Base-by-base conservation (phyloP, 306 rosid genomes). In the Medicago lupulina region DNA sequence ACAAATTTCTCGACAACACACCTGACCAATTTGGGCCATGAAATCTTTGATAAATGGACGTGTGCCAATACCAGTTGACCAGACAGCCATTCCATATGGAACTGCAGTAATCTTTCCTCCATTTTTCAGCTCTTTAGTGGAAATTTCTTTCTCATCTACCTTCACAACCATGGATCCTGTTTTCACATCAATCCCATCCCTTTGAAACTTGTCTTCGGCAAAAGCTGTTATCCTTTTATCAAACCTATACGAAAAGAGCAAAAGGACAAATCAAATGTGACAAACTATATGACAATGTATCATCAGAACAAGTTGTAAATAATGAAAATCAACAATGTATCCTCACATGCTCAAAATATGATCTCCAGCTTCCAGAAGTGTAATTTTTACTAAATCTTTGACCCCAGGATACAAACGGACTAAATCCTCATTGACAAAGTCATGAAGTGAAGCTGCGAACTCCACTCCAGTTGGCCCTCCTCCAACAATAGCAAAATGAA, bases 381-480 rank as follows among this genome's bases (percentile, higher is more conserved):
- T 96, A 54, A 96, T 96, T 70, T 88, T 90, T 13, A 92, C 96
- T 9, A 89, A 64, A 16, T 87, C 91, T 82, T 89, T 89, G 3
- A 86, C 87, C 57, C 83, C 86, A 11, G 99, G 99, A 83, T 92
- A 96, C 59, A 96, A 76, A 58, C 78, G 82, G 79, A 83, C 81
- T 81, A 96, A 83, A 85, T 96, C 99, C 61, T 86, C 98, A 21
- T 86, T 92, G 73, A 92, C 93, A 81, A 81, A 96, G 81, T 96
- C 99, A 80, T 96, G 96, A 84, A 96, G 99, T 72, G 85, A 87
- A 36, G 99, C 99, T 64, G 99, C 97, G 79, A 96, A 96, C 85
- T 96, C 99, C 70, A 96, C 99, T 36, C 99, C 99, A 54, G 98
- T 92, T 67, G 99, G 99, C 64, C 99, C 99, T 77, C 99, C 99